Evolutionary conservation across 257 asterid genomes (phyloP), one percentile per base, ranked within the genome.

Genomic region (Nicotiana noctiflora): DNA sequence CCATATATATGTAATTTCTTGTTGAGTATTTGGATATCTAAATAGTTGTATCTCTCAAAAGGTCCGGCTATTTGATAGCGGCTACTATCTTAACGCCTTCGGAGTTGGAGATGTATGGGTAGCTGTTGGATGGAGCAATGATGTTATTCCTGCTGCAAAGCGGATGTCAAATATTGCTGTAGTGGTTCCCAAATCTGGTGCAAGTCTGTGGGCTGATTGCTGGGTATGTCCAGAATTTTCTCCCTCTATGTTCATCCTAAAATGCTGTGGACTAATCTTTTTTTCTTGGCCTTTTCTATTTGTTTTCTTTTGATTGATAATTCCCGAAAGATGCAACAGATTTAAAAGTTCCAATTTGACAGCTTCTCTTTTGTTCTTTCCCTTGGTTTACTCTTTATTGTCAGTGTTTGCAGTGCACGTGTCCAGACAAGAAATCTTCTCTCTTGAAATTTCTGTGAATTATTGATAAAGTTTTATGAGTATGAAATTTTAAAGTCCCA

Each of bases 91-190:
- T 49, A 95, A 90, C 90, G 95, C 99, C 85, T 90, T 95, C 59
- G 89, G 91, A 77, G 91, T 91, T 31, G 97, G 96, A 81, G 98
- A 95, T 81, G 97, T 91, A 23, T 95, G 98, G 97, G 95, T 95
- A 77, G 97, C 96, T 76, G 97, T 95, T 86, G 98, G 98, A 83
- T 95, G 99, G 99, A 93, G 98, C 83, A 85, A 89, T 49, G 98
- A 95, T 84, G 92, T 95, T 79, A 82, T 95, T 87, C 97, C 99
- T 49, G 92, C 90, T 62, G 96, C 92, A 80, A 95, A 90, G 87
- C 90, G 96, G 53, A 89, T 92, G 95, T 92, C 98, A 57, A 92
- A 95, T 82, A 83, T 92, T 86, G 88, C 95, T 27, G 98, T 95
- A 74, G 80, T 92, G 78, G 97, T 91, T 86, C 99, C 99, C 62